Evolutionary conservation across 2,329 filamentous ascomycete species (phyloP).

Genomic region (Tolypocladium tundrense): DNA sequence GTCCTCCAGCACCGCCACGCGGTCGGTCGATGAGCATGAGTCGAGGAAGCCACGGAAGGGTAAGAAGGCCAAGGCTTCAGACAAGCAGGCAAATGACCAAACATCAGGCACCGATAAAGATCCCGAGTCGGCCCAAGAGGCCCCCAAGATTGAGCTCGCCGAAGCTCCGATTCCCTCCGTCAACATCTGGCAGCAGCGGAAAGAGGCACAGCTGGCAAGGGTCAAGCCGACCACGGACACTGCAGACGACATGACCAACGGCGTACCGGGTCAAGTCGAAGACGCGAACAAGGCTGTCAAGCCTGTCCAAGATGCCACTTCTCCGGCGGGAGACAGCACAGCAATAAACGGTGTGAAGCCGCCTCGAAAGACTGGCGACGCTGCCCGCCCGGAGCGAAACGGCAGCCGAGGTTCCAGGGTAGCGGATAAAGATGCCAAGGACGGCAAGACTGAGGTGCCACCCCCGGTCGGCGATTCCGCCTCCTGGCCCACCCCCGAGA

Average conservation of each 20-base stretch:
- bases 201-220: conserved; percentile 52
- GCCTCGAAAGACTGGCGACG: conserved; percentile 32
- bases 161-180: conserved; percentile 75
- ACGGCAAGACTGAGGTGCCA: conserved; percentile 23
- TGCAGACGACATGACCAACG: conserved; percentile 28
- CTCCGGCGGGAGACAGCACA: conserved; percentile 12
- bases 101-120: conserved; percentile 46
- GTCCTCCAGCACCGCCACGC: conserved; percentile 52
- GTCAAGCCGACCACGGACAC: conserved; percentile 23
- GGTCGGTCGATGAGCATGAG: conserved; percentile 52
- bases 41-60: conserved; percentile 39
- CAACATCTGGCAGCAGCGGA: conserved; percentile 80
- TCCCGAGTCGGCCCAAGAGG: conserved; percentile 30
- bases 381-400: conserved; percentile 27
- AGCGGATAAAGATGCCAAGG: conserved; percentile 30
- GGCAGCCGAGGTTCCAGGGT: conserved; percentile 37
- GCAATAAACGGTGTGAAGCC: conserved; percentile 28
- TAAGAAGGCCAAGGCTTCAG: conserved; percentile 47
- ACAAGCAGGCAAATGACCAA: conserved; percentile 36
- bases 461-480: conserved; percentile 67
- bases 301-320: conserved; percentile 11
- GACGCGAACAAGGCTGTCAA: conserved; percentile 33
- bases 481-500: conserved; percentile 86
- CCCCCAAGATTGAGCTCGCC: conserved; percentile 55
- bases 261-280: conserved; percentile 15